These are phyloP conservation scores for Lentinula guzmanii DNA, from an alignment of 768 basidiomycete species.

Conservation along the genomic window DNA sequence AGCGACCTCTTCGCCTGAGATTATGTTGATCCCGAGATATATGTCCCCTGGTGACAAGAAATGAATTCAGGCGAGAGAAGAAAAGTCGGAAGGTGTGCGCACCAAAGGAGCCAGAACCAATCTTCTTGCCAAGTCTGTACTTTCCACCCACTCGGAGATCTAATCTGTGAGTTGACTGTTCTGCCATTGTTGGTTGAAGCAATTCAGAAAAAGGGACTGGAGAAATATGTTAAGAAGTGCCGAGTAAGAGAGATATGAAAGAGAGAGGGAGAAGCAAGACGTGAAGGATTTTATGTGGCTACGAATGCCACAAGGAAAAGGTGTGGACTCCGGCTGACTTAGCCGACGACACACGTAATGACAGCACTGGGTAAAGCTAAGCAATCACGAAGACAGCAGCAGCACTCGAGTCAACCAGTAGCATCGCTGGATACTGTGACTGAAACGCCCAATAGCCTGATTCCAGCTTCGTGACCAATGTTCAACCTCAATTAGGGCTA, in stretches of 20 bases:
- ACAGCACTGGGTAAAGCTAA: not conserved
- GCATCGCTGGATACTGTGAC: no score
- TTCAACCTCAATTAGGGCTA: not conserved
- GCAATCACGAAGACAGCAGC: not conserved
- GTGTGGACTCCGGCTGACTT: conserved; percentile 8
- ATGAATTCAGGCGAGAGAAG: not conserved
- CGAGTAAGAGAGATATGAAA: conserved; percentile 1
- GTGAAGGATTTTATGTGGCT: conserved; percentile 14
- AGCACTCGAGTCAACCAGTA: not conserved
- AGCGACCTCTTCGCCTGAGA: conserved; percentile 98
- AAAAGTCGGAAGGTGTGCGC: conserved; percentile 24
- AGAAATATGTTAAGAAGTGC: conserved; percentile 8
- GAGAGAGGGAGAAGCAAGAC: not conserved
- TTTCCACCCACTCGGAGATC: conserved; percentile 91
- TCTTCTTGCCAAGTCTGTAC: conserved; percentile 98
- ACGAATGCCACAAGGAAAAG: conserved; percentile 13
- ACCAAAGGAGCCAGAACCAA: conserved; percentile 98
- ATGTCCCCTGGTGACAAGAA: conserved; percentile 69
- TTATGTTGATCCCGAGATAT: conserved; percentile 99
- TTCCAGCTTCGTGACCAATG: not conserved
- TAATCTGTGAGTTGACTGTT: conserved; percentile 62
- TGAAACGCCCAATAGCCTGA: not conserved
- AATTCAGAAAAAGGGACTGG: conserved; percentile 9
- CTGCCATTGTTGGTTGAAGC: conserved; percentile 52
- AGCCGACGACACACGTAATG: conserved; percentile 7